phyloP scores from a whole-genome alignment of 2,329 filamentous ascomycete genomes.

The Emmonsia crescens region DNA sequence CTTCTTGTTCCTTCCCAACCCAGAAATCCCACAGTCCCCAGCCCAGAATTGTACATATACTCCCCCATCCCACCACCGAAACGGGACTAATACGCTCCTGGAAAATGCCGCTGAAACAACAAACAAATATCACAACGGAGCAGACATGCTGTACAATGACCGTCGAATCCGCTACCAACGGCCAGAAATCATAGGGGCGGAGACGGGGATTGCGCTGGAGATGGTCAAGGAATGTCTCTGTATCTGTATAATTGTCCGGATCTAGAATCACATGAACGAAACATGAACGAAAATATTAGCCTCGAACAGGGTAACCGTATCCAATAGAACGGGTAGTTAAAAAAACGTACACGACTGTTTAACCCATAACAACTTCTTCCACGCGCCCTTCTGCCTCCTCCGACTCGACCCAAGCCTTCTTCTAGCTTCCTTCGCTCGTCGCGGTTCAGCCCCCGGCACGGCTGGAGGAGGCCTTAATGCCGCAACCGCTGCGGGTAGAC shows the following conservation, averaged over 20 bases:
- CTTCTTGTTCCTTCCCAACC: slow-evolving; percentile 60
- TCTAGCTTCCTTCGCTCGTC: slow-evolving; percentile 33
- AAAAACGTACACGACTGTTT: slow-evolving; percentile 70
- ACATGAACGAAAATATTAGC: not conserved
- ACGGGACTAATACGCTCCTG: slow-evolving; percentile 79
- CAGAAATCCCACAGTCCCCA: slow-evolving; percentile 91
- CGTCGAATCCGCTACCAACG: slow-evolving; percentile 84
- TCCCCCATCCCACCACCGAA: slow-evolving; percentile 78
- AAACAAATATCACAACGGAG: slow-evolving; percentile 86
- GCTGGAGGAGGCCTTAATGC: slow-evolving; percentile 33
- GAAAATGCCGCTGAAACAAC: slow-evolving; percentile 85
- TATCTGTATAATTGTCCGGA: slow-evolving; percentile 98
- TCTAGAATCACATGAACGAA: slow-evolving; percentile 41
- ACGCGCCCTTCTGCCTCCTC: slow-evolving; percentile 60
- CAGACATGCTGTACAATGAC: slow-evolving; percentile 96
- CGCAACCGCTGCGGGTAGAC: slow-evolving; percentile 26
- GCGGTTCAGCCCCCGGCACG: slow-evolving; percentile 25
- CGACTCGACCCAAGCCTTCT: slow-evolving; percentile 49
- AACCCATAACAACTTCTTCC: slow-evolving; percentile 97
- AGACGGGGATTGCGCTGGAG: slow-evolving; percentile 88
- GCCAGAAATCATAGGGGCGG: slow-evolving; percentile 97
- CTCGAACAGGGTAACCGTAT: not conserved
- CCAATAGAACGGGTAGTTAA: not conserved
- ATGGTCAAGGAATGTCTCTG: slow-evolving; percentile 90
- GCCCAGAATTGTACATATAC: slow-evolving; percentile 67